Evolutionary conservation across 495 filamentous ascomycete genomes (phyloP).

Genomic region (Penicillium longicatenatum): DNA sequence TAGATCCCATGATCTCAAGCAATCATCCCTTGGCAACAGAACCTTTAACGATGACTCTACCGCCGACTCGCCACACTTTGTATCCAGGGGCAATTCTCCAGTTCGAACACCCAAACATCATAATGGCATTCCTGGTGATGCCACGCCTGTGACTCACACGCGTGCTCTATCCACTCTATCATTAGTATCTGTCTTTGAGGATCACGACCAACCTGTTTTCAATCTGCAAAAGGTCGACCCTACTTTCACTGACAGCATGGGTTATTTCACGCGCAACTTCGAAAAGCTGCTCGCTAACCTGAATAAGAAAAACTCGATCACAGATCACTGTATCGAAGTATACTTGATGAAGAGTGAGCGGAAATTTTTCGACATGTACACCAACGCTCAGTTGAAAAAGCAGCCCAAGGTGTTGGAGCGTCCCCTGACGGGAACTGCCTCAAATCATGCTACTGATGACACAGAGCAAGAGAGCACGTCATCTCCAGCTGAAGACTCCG

Average conservation of each 20-base stretch:
- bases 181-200: conserved; percentile 48
- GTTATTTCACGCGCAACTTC: conserved; percentile 61
- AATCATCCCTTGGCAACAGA: background rate
- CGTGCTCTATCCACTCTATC: background rate
- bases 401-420: conserved; percentile 37
- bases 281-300: conserved; percentile 61
- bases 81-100: background rate
- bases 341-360: conserved; percentile 69
- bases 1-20: conserved; percentile 11
- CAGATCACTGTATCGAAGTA: conserved; percentile 65
- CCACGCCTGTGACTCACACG: background rate
- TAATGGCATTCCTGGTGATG: background rate
- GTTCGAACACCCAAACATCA: background rate
- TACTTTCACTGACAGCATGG: conserved; percentile 69
- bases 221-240: conserved; percentile 70
- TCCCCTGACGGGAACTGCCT: background rate
- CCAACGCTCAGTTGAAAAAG: conserved; percentile 56
- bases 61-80: background rate
- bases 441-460: background rate
- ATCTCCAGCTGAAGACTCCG: conserved; percentile 36
- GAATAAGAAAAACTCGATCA: conserved; percentile 57
- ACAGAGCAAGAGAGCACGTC: conserved; percentile 24
- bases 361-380: conserved; percentile 66
- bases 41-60: background rate
- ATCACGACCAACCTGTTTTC: conserved; percentile 64